Percentiles rank a stretch among this genome's conserved stretches.
These are phyloP conservation scores for Scheffersomyces amazonensis DNA, from an alignment of 805 yeast species.

Conservation along the genomic window DNA sequence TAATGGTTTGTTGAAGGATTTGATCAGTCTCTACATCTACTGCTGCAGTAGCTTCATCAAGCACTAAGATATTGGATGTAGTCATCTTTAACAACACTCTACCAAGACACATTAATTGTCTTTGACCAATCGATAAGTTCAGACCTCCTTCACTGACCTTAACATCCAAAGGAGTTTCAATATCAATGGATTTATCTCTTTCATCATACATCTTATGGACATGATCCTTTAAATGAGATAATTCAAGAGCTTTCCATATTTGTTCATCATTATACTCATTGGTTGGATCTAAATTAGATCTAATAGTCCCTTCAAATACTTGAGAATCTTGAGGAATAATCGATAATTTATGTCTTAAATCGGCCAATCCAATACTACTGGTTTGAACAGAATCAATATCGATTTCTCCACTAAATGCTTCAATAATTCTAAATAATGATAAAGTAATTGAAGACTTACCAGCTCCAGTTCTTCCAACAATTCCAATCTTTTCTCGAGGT, in stretches of 20 bases:
- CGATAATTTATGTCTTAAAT: conserved; percentile 39
- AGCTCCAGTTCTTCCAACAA: conserved; percentile 47
- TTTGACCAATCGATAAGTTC: conserved; percentile 52
- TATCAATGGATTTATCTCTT: conserved; percentile 15
- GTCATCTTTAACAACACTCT: conserved; percentile 69
- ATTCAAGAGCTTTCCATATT: conserved; percentile 41
- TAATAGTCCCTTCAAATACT: conserved; percentile 41
- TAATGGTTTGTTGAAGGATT: conserved; percentile 73
- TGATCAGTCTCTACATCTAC: conserved; percentile 84
- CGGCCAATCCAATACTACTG: conserved; percentile 36
- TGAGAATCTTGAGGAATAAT: conserved; percentile 48
- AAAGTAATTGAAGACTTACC: conserved; percentile 44
- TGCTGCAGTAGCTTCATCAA: conserved; percentile 89
- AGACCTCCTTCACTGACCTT: conserved; percentile 43
- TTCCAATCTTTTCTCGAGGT: conserved; percentile 40
- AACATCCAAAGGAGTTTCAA: conserved; percentile 30
- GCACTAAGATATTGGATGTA: conserved; percentile 54
- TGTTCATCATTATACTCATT: conserved; percentile 31
- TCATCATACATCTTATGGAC: conserved; percentile 35
- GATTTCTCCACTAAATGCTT: conserved; percentile 34
- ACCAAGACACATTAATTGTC: conserved; percentile 69
- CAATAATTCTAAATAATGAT: conserved; percentile 43
- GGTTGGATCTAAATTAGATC: conserved; percentile 42
- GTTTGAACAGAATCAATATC: conserved; percentile 34
- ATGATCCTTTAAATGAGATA: conserved; percentile 41